These are phyloP conservation scores for Coemansia umbellata DNA, from an alignment of 192 early-diverging fungal genomes.

Conservation along the genomic window DNA sequence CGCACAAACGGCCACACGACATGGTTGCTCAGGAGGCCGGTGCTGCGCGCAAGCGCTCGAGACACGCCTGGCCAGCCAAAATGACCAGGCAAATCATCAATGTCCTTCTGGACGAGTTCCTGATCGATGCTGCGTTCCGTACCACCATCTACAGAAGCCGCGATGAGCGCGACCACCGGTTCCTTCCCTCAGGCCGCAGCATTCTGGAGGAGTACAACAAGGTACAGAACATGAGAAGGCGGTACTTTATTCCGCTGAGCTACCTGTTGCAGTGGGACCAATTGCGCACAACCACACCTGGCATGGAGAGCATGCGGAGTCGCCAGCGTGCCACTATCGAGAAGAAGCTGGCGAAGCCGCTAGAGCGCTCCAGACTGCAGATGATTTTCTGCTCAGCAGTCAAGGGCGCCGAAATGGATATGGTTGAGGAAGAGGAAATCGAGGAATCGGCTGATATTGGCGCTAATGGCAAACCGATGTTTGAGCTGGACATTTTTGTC, in stretches of 20 bases:
- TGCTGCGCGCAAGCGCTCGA: slow-evolving; percentile 46
- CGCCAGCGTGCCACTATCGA: slow-evolving; percentile 26
- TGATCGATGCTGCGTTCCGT: slow-evolving; percentile 26
- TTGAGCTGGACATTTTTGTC: slow-evolving; percentile 50
- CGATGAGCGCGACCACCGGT: slow-evolving; percentile 44
- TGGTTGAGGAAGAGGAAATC: slow-evolving; percentile 3
- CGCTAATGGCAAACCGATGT: slow-evolving; percentile 23
- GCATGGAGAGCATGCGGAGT: background rate
- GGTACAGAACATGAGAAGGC: slow-evolving; percentile 38
- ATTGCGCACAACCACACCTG: slow-evolving; percentile 2
- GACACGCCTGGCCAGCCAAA: slow-evolving; percentile 41
- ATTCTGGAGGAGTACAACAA: slow-evolving; percentile 50
- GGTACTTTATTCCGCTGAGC: slow-evolving; percentile 48
- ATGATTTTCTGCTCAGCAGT: slow-evolving; percentile 26
- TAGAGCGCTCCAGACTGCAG: slow-evolving; percentile 31
- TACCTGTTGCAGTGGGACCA: slow-evolving; percentile 47
- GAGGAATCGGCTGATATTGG: slow-evolving; percentile 1
- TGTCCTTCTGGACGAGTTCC: slow-evolving; percentile 45
- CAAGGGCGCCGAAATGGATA: background rate
- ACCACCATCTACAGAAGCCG: slow-evolving; percentile 49
- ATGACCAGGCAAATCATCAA: slow-evolving; percentile 47
- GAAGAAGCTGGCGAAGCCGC: slow-evolving; percentile 44
- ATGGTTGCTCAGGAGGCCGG: background rate
- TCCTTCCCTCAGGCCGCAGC: slow-evolving; percentile 24
- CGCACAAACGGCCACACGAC: background rate